Base-by-base conservation (phyloP, 202 grass and related monocot species). In the Miscanthus sacchariflorus region DNA sequence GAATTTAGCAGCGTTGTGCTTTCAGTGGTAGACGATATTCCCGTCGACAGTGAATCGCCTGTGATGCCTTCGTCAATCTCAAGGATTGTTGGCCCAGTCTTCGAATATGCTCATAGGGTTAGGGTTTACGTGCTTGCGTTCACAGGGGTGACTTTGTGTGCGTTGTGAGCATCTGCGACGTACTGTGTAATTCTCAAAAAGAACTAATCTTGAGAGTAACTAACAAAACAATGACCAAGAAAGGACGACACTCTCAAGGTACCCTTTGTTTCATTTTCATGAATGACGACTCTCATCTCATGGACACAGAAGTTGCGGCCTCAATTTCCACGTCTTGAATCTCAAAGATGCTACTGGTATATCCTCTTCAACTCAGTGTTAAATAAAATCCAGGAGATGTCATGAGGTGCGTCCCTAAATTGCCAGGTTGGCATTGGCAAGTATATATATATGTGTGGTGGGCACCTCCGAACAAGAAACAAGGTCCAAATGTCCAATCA, bases 271-370 rank as follows among this genome's bases (percentile, higher is more conserved):
- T 21, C 2, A 21, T 58, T 59, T 59, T 59, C 56, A 59, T n/a
- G 56, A 19, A 8, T 58, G 54, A 58, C 18, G 54, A 21, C 54
- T 7, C 18, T 2, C 54, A 21, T 58, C 6, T 7, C 52, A 2
- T 58, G 54, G 18, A 58, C 54, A 68, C 21, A 68, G 30, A 83
- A 82, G 79, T 42, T 88, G 73, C 18, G 19, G 18, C 52, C 68
- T 80, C 68, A 80, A 50, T 61, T 36, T 88, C 50, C 66, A 65
- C 0, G 19, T n/a, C 67, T 77, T 64, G 8, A 74, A 59, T 59
- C 19, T 59, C 56, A 59, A 66, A 81, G 52, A 83, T 84, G 54
- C 87, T 78, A 6, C 80, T 28, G 24, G 84, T 68, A 90, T 87
- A 87, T 90, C 56, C 84, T 65, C 14, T 70, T 33, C 39, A 77